These are phyloP conservation scores for Fraxinus sp. DNA, from an alignment of 305 asterid genomes.

Conservation along the genomic window DNA sequence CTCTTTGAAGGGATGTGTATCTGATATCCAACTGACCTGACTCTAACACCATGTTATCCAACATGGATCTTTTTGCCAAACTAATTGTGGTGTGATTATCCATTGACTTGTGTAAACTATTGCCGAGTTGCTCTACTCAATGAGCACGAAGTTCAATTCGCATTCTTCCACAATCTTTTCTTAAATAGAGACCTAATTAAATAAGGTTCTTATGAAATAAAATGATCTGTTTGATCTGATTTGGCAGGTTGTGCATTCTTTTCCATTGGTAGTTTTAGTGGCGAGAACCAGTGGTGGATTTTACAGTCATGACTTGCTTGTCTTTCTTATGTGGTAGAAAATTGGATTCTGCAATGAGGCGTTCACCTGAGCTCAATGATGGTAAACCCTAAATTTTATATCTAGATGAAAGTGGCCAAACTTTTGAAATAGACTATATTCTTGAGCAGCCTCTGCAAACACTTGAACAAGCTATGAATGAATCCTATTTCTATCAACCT, in stretches of 20 bases:
- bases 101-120: neutral
- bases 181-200: neutral
- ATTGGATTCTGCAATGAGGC: conserved; percentile 23
- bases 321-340: conserved; percentile 39
- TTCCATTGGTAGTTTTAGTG: conserved; percentile 15
- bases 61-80: neutral
- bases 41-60: neutral
- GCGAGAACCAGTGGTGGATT: conserved; percentile 21
- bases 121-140: conserved; percentile 1
- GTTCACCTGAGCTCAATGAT: conserved; percentile 33
- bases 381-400: conserved; percentile 37
- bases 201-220: neutral
- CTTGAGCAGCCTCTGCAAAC: neutral
- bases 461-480: neutral
- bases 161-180: neutral
- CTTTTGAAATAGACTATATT: neutral
- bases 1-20: neutral
- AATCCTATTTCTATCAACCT: neutral
- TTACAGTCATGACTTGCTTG: conserved; percentile 53
- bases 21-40: too few relatives aligned
- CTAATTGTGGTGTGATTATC: neutral
- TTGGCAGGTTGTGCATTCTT: conserved; percentile 30
- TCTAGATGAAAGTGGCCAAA: neutral
- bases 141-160: neutral
- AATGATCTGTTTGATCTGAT: neutral